Conservation (phyloP, 2,329 filamentous ascomycete genomes). For the Fusarium goolgardi region DNA sequence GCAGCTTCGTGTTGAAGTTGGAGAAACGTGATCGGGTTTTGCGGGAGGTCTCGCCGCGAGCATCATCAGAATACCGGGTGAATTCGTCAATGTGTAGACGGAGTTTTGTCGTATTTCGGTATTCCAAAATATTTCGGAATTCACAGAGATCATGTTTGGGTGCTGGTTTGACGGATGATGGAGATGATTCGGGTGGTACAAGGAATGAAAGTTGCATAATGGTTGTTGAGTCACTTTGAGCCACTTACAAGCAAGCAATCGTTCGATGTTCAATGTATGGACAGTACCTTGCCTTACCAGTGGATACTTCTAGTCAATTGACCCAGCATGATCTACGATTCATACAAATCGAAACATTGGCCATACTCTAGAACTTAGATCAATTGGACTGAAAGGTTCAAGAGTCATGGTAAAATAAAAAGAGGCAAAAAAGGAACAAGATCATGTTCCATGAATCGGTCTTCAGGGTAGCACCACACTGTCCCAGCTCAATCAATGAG, state of each 20-base stretch:
- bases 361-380: neutral
- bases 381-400: neutral
- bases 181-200: conserved; percentile 22
- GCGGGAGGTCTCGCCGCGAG: conserved; percentile 25
- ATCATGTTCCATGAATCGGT: conserved; percentile 1
- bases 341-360: neutral
- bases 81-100: conserved; percentile 27
- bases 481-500: neutral
- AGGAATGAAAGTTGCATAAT: neutral
- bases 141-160: neutral
- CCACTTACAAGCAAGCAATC: neutral
- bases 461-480: conserved; percentile 30
- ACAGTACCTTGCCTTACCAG: neutral
- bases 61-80: conserved; percentile 20
- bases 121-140: conserved; percentile 9
- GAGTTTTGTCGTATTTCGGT: conserved; percentile 37
- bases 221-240: conserved; percentile 7
- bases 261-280: neutral
- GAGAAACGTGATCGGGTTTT: conserved; percentile 40
- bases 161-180: neutral
- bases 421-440: conserved; percentile 16
- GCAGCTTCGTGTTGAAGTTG: conserved; percentile 7
- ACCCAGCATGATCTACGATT: neutral
- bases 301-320: neutral
- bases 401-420: conserved; percentile 1